Evolutionary conservation across 768 basidiomycete species (phyloP), one percentile per base, ranked within the genome.

Genomic region (Clavaria fumosa): DNA sequence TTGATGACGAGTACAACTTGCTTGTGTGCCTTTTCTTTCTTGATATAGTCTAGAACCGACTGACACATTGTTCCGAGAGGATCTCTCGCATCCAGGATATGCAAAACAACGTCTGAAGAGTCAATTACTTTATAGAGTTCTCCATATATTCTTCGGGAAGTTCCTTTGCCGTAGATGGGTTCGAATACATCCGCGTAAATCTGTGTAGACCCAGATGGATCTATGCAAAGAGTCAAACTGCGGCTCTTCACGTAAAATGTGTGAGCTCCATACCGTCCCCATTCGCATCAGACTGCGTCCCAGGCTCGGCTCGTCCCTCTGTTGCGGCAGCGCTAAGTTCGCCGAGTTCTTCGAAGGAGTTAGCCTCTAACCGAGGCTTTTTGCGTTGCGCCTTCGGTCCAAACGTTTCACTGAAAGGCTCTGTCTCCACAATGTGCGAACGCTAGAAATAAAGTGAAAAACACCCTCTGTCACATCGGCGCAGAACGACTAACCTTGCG

Each of bases 101-200:
- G 93, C 23, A 99, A 69, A 41, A 99, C 71, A 28, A 97, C 88
- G 52, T 99, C 93, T 5, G 89, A 93, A 2, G 93, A 99, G 55
- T 99, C 95, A 52, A 99, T 89, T 46, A 99, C 93, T 58, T 99
- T 99, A 70, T 99, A 97, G 5, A 97, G 64, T 56, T 99, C 93
- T 42, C 90, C 91, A 59, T 95, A 97, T 43, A 99, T 99, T 15
- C 93, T 78, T 23, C 82, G 69, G 7, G 89, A 93, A 1, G 91
- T 96, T 24, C 93, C 93, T 57, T 97, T 97, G 35, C 80, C 73
- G 50, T 89, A 95, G 41, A 93, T 88, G 7, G 90, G 88, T 48
- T 93, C 90, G 48, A 78, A 76, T 49, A 72, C 69, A 50, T 85
- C 80, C 1, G 82, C 79, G 45, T 86, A 78, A 0, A 77, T 79